Conservation (phyloP, 2,329 filamentous ascomycete species). For the Lasiodiplodia gonubiensis region DNA sequence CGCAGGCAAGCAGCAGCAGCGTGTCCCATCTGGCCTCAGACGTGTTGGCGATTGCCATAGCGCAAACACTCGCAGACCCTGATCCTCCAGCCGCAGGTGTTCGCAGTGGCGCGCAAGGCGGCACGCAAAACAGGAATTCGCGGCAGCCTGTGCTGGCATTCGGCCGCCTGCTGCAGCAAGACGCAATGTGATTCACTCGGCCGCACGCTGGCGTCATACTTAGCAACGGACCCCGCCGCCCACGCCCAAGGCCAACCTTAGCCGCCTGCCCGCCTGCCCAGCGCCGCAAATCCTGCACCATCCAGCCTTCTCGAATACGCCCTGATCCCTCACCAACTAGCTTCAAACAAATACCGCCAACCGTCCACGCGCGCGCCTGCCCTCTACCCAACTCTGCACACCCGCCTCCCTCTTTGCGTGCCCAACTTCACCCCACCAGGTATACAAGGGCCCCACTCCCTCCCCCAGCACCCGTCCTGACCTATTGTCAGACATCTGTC, state of each 20-base stretch:
- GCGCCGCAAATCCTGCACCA: slow-evolving; percentile 10
- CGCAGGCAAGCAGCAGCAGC: background rate
- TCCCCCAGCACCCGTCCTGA: background rate
- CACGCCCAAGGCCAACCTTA: background rate
- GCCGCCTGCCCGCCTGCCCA: slow-evolving; percentile 16
- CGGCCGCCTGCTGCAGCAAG: slow-evolving; percentile 15
- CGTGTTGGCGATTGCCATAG: background rate
- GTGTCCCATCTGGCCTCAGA: slow-evolving; percentile 9
- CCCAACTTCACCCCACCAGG: slow-evolving; percentile 1
- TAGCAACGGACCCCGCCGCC: background rate
- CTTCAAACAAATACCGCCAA: slow-evolving; percentile 18
- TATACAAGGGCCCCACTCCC: background rate
- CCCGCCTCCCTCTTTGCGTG: slow-evolving; percentile 20
- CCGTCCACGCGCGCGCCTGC: slow-evolving; percentile 21
- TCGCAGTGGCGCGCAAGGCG: background rate
- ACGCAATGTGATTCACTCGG: slow-evolving; percentile 18
- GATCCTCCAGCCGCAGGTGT: slow-evolving; percentile 8
- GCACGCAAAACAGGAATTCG: slow-evolving; percentile 17
- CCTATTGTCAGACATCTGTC: background rate
- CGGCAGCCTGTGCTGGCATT: slow-evolving; percentile 7
- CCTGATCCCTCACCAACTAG: slow-evolving; percentile 19
- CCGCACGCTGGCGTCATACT: slow-evolving; percentile 17
- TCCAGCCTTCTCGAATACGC: slow-evolving; percentile 5
- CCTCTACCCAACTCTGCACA: slow-evolving; percentile 11
- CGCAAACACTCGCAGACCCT: slow-evolving; percentile 20